Conservation (phyloP, 1,139 yeast genomes). For the Lodderomyces margitis region DNA sequence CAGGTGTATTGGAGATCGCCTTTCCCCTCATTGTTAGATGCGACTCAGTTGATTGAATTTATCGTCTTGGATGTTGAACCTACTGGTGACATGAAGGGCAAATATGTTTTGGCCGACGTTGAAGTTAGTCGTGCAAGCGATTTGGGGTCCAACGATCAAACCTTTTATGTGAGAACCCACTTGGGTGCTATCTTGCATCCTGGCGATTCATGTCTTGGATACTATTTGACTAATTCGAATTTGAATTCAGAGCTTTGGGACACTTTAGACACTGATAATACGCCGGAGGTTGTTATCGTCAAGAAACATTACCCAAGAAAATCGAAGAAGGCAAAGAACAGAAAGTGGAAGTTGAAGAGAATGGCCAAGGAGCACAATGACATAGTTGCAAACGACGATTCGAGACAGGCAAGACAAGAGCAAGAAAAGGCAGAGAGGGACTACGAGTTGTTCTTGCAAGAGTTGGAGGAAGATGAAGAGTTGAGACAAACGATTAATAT, state of each 20-base stretch:
- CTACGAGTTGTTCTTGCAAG: constrained; percentile 93
- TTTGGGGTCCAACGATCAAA: constrained; percentile 78
- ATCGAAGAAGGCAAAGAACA: constrained; percentile 70
- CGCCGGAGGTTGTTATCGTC: constrained; percentile 89
- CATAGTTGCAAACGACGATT: constrained; percentile 73
- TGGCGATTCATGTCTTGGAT: constrained; percentile 93
- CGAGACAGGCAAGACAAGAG: constrained; percentile 82
- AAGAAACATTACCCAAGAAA: constrained; percentile 89
- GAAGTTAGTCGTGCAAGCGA: constrained; percentile 86
- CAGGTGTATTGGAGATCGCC: constrained; percentile 86
- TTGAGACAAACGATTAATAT: constrained; percentile 87
- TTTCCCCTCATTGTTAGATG: constrained; percentile 74
- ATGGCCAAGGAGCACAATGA: constrained; percentile 96
- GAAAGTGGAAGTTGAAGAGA: constrained; percentile 95
- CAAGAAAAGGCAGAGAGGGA: constrained; percentile 92
- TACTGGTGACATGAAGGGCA: constrained; percentile 80
- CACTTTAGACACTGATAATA: constrained; percentile 53
- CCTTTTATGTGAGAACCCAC: constrained; percentile 82
- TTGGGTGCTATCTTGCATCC: constrained; percentile 93
- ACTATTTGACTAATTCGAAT: constrained; percentile 77
- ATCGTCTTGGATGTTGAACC: constrained; percentile 93
- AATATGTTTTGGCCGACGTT: constrained; percentile 82
- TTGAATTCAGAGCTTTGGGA: constrained; percentile 88
- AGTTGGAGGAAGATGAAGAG: constrained; percentile 95
- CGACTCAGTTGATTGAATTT: constrained; percentile 79